phyloP scores from a whole-genome alignment of 2,329 filamentous ascomycete genomes.

The Capronia americana region DNA sequence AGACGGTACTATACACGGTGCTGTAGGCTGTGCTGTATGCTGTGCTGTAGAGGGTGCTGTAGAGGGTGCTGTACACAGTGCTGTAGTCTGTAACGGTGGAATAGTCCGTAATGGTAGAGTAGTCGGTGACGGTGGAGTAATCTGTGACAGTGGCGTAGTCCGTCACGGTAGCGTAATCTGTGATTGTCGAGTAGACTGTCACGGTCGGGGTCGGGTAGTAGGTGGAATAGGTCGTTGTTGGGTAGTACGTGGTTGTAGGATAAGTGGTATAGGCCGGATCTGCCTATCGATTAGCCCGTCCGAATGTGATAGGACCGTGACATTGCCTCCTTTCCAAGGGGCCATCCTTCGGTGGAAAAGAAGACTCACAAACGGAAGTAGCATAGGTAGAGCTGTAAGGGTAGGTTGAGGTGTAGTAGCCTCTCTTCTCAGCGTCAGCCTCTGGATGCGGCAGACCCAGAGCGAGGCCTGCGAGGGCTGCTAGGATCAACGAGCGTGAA shows the following conservation, averaged over 20 bases:
- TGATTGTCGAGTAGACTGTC: neutral
- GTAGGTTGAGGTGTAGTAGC: conserved; percentile 4
- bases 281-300: neutral
- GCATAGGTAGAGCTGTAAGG: neutral
- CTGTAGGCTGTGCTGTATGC: conserved; percentile 4
- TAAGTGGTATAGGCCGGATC: conserved; percentile 11
- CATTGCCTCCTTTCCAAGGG: neutral
- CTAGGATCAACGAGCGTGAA: conserved; percentile 8
- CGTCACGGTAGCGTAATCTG: neutral
- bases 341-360: neutral
- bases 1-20: neutral
- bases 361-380: conserved; percentile 7
- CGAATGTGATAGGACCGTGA: neutral
- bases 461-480: conserved; percentile 9
- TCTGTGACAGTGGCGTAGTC: neutral
- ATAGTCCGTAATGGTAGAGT: neutral
- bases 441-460: conserved; percentile 12
- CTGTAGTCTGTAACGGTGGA: neutral
- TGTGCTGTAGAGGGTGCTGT: neutral
- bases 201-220: neutral
- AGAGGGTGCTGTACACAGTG: neutral
- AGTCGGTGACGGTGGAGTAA: conserved; percentile 3
- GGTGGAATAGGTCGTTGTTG: conserved; percentile 6
- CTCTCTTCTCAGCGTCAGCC: neutral
- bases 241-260: conserved; percentile 3